phyloP scores from a whole-genome alignment of 2,329 filamentous ascomycete species.

The Colletotrichum gloeosporioides region DNA sequence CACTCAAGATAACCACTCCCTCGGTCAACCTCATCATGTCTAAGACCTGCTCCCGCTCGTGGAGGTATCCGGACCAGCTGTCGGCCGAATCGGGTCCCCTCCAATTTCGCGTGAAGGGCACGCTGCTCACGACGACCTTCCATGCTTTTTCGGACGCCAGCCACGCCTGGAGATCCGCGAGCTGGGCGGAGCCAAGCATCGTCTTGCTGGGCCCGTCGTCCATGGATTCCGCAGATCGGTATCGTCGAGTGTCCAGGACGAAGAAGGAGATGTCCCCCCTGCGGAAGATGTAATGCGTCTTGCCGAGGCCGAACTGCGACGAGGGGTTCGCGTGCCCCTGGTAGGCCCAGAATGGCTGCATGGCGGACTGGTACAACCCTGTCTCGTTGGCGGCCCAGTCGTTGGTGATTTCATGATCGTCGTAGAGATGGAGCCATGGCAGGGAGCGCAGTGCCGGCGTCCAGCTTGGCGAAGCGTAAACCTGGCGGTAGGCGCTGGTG shows the following conservation, averaged over 20 bases:
- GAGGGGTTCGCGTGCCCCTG: conserved; percentile 70
- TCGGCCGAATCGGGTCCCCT: conserved; percentile 59
- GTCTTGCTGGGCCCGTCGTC: conserved; percentile 46
- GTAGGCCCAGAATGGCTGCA: conserved; percentile 69
- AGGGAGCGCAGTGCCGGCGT: conserved; percentile 41
- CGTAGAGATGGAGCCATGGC: conserved; percentile 74
- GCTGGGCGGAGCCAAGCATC: conserved; percentile 67
- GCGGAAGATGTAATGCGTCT: conserved; percentile 69
- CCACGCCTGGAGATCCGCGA: conserved; percentile 64
- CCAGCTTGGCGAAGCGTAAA: conserved; percentile 74
- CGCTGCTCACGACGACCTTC: conserved; percentile 71
- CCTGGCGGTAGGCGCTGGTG: conserved; percentile 58
- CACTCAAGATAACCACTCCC: conserved; percentile 68
- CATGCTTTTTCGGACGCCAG: conserved; percentile 48
- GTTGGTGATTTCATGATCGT: conserved; percentile 75
- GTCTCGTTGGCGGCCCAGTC: conserved; percentile 72
- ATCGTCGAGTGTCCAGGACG: conserved; percentile 70
- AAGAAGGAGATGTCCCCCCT: conserved; percentile 71
- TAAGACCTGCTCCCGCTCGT: conserved; percentile 65
- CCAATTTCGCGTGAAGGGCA: conserved; percentile 77
- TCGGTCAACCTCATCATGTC: conserved; percentile 70
- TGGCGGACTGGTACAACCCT: conserved; percentile 64
- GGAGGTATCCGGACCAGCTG: conserved; percentile 71
- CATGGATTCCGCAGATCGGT: conserved; percentile 46
- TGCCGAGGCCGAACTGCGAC: conserved; percentile 38